These are phyloP conservation scores for Phaeophleospora eucalypticola DNA, from an alignment of 2,329 filamentous ascomycete genomes.

Conservation along the genomic window DNA sequence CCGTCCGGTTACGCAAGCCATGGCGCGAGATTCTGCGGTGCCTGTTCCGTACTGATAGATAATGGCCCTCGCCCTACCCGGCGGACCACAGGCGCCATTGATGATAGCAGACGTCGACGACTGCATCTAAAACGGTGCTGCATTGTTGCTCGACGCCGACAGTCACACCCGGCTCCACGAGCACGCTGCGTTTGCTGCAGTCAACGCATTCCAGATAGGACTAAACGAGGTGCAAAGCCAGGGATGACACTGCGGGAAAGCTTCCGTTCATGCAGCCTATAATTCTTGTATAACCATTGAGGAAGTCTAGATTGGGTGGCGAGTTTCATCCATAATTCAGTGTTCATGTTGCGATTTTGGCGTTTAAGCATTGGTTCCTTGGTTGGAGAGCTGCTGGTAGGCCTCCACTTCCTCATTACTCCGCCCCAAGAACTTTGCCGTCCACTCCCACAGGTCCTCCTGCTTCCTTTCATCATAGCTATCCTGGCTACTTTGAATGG, in stretches of 20 bases:
- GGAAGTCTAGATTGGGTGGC: constrained; percentile 2
- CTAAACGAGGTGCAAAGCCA: constrained; percentile 6
- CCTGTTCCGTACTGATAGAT: background rate
- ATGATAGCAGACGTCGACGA: background rate
- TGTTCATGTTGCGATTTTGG: background rate
- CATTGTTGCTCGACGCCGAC: background rate
- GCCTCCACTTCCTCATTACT: background rate
- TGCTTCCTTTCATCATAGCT: constrained; percentile 46
- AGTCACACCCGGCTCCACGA: constrained; percentile 9
- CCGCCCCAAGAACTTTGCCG: background rate
- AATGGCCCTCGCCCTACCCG: background rate
- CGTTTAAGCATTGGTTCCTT: constrained; percentile 1
- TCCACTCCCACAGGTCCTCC: constrained; percentile 35
- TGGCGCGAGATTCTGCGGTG: background rate
- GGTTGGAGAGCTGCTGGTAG: background rate
- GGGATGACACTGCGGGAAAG: background rate
- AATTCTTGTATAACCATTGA: background rate
- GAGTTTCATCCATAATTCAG: background rate
- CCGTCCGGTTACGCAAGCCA: constrained; percentile 5
- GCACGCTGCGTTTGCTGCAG: constrained; percentile 6
- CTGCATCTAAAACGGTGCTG: background rate
- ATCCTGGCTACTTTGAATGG: constrained; percentile 40
- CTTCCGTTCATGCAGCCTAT: constrained; percentile 3
- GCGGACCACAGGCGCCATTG: constrained; percentile 3
- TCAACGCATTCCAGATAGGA: constrained; percentile 7